Evolutionary conservation across 345 rosid species (phyloP).

Genomic region (Sisymbrium altissimum): DNA sequence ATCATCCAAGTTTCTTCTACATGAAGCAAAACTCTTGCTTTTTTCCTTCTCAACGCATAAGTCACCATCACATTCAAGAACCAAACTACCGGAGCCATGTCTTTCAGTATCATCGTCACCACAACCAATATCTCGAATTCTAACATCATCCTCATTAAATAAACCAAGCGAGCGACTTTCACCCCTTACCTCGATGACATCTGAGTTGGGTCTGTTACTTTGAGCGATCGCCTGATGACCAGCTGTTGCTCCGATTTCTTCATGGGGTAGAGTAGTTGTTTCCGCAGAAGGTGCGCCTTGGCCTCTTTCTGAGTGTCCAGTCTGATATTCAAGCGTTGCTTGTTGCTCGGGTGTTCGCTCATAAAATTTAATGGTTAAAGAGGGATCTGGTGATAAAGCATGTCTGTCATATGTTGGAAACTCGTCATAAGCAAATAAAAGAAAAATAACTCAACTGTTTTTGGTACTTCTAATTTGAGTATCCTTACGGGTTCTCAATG

Average conservation of each 20-base stretch:
- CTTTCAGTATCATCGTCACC: background rate
- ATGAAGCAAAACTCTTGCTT: background rate
- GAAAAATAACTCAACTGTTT: background rate
- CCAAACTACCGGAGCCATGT: background rate
- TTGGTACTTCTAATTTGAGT: background rate
- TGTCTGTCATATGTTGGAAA: constrained; percentile 38
- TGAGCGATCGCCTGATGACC: no score
- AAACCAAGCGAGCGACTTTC: background rate
- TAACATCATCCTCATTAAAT: background rate
- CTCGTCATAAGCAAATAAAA: background rate
- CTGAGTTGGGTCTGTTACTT: background rate
- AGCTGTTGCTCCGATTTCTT: no score
- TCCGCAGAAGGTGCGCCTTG: constrained; percentile 33
- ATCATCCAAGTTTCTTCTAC: constrained; percentile 9
- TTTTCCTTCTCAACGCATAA: background rate
- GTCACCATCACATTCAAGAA: background rate
- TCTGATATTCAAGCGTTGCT: constrained; percentile 64
- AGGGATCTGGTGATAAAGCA: constrained; percentile 84
- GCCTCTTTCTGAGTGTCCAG: constrained; percentile 36
- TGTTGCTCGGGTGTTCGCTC: constrained; percentile 90
- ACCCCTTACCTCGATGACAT: background rate
- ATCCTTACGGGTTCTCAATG: constrained; percentile 83
- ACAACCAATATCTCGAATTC: background rate
- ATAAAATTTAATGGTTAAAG: constrained; percentile 62
- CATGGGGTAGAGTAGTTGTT: no score